Percentiles rank a stretch among this genome's conserved stretches.
phyloP scores from a whole-genome alignment of 78 protist genomes.

The Bigelowiella natans region DNA sequence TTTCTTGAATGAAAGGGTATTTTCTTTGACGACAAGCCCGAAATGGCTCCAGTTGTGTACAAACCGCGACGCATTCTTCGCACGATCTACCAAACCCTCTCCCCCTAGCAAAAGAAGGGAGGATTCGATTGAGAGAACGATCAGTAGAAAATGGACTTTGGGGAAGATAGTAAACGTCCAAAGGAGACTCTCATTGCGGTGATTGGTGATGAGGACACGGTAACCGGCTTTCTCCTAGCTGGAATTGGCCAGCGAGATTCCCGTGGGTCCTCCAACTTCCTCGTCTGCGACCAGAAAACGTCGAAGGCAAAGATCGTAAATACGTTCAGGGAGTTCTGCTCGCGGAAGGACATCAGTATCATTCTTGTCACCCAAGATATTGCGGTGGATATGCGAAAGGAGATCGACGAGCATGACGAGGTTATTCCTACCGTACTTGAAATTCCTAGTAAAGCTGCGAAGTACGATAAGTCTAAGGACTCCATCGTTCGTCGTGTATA shows the following conservation, averaged over 20 bases:
- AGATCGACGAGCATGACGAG: background rate
- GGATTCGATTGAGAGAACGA: no score
- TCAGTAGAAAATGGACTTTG: no score
- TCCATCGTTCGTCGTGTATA: background rate
- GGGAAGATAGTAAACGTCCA: background rate
- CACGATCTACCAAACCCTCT: no score
- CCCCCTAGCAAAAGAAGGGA: no score
- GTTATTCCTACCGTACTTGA: background rate
- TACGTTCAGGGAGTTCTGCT: background rate
- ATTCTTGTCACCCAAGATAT: background rate
- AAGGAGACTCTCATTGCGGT: background rate
- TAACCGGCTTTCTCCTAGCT: conserved; percentile 2
- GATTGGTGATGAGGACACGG: background rate
- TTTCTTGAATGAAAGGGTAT: no score
- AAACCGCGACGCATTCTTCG: no score
- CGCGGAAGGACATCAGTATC: background rate
- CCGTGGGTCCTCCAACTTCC: background rate
- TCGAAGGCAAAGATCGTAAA: background rate
- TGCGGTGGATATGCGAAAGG: background rate
- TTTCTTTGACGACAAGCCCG: no score
- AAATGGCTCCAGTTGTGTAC: no score
- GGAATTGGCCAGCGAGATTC: conserved; percentile 6
- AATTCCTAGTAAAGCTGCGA: background rate
- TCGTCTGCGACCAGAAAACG: background rate
- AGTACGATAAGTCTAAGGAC: background rate